These are phyloP conservation scores for Sporothrix globosa DNA, from an alignment of 2,329 filamentous ascomycete species.

Conservation along the genomic window DNA sequence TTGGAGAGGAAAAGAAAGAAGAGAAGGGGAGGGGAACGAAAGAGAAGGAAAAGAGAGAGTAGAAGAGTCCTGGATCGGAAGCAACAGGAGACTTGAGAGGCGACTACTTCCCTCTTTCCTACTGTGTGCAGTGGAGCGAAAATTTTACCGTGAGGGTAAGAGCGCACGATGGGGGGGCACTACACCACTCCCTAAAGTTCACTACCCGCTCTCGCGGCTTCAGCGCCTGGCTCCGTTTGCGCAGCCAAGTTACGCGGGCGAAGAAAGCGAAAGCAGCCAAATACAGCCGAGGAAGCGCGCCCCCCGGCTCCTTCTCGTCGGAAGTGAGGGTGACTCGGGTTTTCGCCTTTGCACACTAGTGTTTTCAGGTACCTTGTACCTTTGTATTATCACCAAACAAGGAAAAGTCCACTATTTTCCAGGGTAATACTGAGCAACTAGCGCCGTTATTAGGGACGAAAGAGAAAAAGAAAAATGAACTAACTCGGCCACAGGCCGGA, in stretches of 20 bases:
- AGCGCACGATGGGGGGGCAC: conserved; percentile 1
- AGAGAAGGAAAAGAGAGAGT: conserved; percentile 1
- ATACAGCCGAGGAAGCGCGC: conserved; percentile 21
- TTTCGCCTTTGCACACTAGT: conserved; percentile 12
- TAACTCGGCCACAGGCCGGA: conserved; percentile 27
- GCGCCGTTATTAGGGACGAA: conserved; percentile 15
- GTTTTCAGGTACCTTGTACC: not conserved
- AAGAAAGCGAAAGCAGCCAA: conserved; percentile 10
- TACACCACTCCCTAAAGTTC: not conserved
- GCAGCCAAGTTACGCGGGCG: conserved; percentile 5
- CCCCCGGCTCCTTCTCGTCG: conserved; percentile 9
- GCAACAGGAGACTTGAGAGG: conserved; percentile 13
- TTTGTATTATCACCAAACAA: not conserved
- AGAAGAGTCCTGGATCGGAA: conserved; percentile 20
- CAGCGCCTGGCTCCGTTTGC: conserved; percentile 11
- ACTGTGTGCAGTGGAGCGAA: conserved; percentile 29
- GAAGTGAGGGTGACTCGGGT: not conserved
- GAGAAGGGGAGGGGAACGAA: not conserved
- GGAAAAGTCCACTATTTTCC: not conserved
- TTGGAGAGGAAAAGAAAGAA: not conserved
- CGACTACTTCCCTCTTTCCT: conserved; percentile 18
- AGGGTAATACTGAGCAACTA: not conserved
- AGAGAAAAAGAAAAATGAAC: not conserved
- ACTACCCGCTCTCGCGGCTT: not conserved
- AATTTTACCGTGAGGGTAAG: conserved; percentile 29